These are phyloP conservation scores for Paracorniculantispora psalliotae DNA, from an alignment of 2,329 filamentous ascomycete species.

Conservation along the genomic window DNA sequence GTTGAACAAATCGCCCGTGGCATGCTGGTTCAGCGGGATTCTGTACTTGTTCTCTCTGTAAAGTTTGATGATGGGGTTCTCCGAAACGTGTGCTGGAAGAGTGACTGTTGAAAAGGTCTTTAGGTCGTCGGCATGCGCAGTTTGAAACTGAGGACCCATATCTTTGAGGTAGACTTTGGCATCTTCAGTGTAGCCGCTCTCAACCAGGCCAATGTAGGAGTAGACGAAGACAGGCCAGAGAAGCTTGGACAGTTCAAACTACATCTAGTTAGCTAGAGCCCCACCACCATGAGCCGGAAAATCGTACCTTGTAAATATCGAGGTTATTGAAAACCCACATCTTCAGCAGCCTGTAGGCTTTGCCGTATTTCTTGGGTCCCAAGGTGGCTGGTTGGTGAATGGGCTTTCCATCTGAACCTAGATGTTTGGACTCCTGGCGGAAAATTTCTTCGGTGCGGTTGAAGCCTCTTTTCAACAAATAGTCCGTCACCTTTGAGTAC, in stretches of 20 bases:
- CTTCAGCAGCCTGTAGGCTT: conserved; percentile 67
- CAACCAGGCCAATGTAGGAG: conserved; percentile 76
- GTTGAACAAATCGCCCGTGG: conserved; percentile 76
- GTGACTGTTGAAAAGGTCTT: conserved; percentile 68
- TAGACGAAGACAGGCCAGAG: conserved; percentile 95
- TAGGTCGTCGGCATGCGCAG: conserved; percentile 75
- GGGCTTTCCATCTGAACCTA: conserved; percentile 76
- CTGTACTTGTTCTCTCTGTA: conserved; percentile 87
- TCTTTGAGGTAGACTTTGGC: conserved; percentile 67
- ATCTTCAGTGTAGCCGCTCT: conserved; percentile 65
- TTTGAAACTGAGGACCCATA: conserved; percentile 65
- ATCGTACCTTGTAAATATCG: conserved; percentile 80
- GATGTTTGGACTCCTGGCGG: conserved; percentile 79
- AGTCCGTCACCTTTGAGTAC: conserved; percentile 68
- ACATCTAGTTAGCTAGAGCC: conserved; percentile 20
- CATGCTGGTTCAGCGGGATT: conserved; percentile 80
- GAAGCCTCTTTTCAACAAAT: conserved; percentile 92
- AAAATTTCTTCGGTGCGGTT: conserved; percentile 88
- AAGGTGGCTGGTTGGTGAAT: conserved; percentile 63
- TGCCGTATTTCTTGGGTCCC: conserved; percentile 71
- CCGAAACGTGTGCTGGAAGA: conserved; percentile 70
- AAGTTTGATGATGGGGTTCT: conserved; percentile 71
- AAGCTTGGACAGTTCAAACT: conserved; percentile 83
- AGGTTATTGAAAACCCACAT: conserved; percentile 88
- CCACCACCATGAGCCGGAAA: conserved; percentile 13